These are phyloP conservation scores for Stentor roeselii DNA, from an alignment of 73 alveolate genomes.

Conservation along the genomic window DNA sequence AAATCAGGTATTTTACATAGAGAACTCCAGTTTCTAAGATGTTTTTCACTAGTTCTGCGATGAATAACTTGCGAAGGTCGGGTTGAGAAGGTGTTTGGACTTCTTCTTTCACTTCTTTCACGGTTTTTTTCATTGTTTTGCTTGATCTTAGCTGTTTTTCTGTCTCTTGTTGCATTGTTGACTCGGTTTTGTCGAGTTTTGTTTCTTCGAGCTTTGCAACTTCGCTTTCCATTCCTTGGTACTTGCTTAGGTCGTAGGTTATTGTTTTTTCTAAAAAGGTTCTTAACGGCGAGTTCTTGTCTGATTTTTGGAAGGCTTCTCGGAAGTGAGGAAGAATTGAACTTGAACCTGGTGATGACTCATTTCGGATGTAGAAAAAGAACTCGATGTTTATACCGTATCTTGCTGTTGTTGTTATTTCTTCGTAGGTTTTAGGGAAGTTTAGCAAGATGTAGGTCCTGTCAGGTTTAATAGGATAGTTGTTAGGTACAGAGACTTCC, in stretches of 20 bases:
- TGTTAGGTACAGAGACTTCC: neutral
- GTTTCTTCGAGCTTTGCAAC: neutral
- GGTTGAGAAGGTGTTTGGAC: neutral
- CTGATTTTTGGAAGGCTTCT: neutral
- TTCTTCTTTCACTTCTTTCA: constrained; percentile 23
- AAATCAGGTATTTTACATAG: neutral
- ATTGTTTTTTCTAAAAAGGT: neutral
- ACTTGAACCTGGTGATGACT: neutral
- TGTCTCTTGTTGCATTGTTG: neutral
- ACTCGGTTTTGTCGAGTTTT: neutral
- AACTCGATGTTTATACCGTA: neutral
- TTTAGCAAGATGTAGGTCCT: neutral
- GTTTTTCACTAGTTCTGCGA: neutral
- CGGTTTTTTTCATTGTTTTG: constrained; percentile 11
- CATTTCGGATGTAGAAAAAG: neutral
- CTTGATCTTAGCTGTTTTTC: constrained; percentile 15
- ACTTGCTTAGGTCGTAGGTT: neutral
- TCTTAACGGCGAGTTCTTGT: neutral
- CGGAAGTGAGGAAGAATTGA: neutral
- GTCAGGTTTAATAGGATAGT: neutral
- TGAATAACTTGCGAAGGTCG: neutral
- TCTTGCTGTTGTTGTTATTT: neutral
- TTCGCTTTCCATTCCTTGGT: neutral
- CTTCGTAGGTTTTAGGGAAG: constrained; percentile 3
- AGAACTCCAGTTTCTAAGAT: neutral